Base-by-base conservation (phyloP, 768 basidiomycete species). In the Suillus placidus region DNA sequence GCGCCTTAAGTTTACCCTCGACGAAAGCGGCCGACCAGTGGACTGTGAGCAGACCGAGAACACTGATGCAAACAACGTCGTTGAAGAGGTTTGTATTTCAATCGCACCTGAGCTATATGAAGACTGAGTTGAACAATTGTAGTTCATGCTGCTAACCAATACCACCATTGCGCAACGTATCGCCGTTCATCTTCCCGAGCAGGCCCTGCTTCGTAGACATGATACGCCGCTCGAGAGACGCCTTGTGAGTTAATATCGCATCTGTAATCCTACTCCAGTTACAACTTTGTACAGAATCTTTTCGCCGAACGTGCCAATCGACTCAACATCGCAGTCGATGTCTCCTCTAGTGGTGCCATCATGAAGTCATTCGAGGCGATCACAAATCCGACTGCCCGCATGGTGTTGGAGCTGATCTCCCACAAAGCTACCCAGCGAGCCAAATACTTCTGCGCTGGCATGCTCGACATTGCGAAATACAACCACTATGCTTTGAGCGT, bases 391-490 rank as follows among this genome's bases (percentile, higher is more conserved):
- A 87, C 88, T 61, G 90, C 90, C 64, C 89, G 88, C 64, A 80
- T 86, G 60, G 83, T 95, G n/a, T 81, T 99, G 12, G 89, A 95
- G 76, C 75, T 97, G 40, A 82, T 98, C 49, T 88, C 89, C 18
- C 88, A 87, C 76, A 97, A 97, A 78, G 91, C 95, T n/a, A 98
- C 95, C 67, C 92, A 94, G 66, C 87, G 90, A 61, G 94, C 97
- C 70, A 96, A 95, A 78, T 99, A 99, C 79, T 99, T 99, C 88
- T 99, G 97, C 74, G 87, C 95, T 32, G 97, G 97, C 68, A 98
- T 98, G 97, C 83, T 99, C 71, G 97, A 99, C 78, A 99, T 99
- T 72, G 94, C 95, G 49, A 98, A 98, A 81, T 99, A 99, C 73
- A 80, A 87, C 37, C 97, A 99, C 78, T 99, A 94, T 76, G 90